Percentiles rank a stretch among this genome's conserved stretches.
These are phyloP conservation scores for Syzygium jambos DNA, from an alignment of 345 rosid species.

Conservation along the genomic window DNA sequence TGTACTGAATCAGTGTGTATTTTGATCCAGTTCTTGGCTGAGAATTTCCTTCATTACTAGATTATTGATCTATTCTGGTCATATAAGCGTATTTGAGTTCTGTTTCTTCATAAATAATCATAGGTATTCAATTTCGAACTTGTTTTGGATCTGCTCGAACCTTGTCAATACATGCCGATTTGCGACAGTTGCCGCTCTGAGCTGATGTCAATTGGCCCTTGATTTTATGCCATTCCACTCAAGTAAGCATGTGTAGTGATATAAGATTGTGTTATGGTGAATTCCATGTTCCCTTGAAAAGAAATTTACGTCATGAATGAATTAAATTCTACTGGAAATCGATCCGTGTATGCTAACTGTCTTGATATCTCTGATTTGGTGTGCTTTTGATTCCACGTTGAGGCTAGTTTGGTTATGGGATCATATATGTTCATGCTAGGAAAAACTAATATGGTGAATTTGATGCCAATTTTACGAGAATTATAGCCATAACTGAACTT, in stretches of 20 bases:
- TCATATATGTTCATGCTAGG: background rate
- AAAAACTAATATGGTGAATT: background rate
- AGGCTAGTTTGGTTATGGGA: background rate
- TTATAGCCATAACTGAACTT: background rate
- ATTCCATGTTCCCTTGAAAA: background rate
- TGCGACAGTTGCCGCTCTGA: rapidly evolving
- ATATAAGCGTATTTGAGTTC: background rate
- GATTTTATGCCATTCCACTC: background rate
- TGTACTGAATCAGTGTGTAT: background rate
- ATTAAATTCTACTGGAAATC: background rate
- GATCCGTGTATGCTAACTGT: rapidly evolving
- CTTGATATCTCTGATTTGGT: background rate
- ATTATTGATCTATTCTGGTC: background rate
- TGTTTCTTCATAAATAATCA: background rate
- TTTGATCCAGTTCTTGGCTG: background rate
- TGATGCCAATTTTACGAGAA: rapidly evolving
- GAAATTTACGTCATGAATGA: background rate
- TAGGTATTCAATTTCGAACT: background rate
- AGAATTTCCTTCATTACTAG: background rate
- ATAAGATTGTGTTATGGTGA: background rate
- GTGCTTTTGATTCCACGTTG: background rate
- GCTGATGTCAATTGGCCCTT: background rate
- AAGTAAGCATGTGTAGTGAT: background rate
- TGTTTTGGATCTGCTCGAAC: background rate
- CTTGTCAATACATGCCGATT: background rate